Evolutionary conservation across 495 filamentous ascomycete species (phyloP), one percentile per base, ranked within the genome.

Genomic region (Annulohypoxylon moriforme): DNA sequence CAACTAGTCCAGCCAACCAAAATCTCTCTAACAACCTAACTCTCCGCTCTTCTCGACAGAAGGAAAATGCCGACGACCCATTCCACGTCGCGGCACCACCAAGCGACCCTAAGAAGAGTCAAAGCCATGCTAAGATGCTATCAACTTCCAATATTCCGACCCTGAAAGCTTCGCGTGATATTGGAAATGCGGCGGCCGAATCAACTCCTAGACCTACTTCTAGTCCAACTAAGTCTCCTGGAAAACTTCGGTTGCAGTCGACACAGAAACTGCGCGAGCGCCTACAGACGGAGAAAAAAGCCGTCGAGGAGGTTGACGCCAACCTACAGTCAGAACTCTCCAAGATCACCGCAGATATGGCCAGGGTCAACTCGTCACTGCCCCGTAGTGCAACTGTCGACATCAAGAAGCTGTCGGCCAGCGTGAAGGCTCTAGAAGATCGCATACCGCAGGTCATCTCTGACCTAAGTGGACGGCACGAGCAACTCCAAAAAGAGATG

Each of bases 201-300:
- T 75, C 79, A 3, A 66, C 75, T 9, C 62, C 73, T 4, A 73
- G 80, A 29, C 77, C 79, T 10, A 75, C 75, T 6, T 73, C 75
- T 47, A 84, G 81, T 61, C 78, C 81, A 9, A 71, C 73, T 33
- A 83, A 82, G 63, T 44, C 74, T 2, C 81, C 85, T 34, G 87
- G 87, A 69, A 96, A 91, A 72, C 83, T 96, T 62, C 91, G 93
- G 52, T 89, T 97, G 79, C 94, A 97, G 79, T 94, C 91, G 46
- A 92, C 95, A 0, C 93, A 96, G 71, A 98, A 97, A 82, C 88
- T 98, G 33, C 92, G 96, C 47, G 93, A 98, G 79, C 92, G 94
- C 55, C 86, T 97, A 7, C 89, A 93, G 63, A 89, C 86, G 55
- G 94, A 98, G 75, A 92, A 93, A 75, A 90, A 85, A 50, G 86